phyloP scores from a whole-genome alignment of 352 stramenopile species.

The Phytophthora rubi region DNA sequence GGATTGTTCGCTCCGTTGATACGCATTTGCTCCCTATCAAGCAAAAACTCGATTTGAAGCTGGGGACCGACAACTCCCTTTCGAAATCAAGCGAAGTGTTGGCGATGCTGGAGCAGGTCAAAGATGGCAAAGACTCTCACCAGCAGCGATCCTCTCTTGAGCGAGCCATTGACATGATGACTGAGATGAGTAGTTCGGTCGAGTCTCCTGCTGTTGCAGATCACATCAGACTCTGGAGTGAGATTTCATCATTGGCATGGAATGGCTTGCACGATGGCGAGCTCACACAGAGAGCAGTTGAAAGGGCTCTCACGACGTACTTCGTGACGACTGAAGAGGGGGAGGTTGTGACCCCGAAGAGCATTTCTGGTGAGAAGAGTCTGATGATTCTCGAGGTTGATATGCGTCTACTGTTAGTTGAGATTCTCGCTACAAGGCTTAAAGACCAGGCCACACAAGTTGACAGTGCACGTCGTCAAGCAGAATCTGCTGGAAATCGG shows the following conservation, averaged over 20 bases:
- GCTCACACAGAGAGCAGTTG: conserved; percentile 36
- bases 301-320: conserved; percentile 43
- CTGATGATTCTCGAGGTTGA: conserved; percentile 64
- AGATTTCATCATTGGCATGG: conserved; percentile 55
- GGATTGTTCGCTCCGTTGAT: conserved; percentile 55
- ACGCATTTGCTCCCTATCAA: conserved; percentile 73
- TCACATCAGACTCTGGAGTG: conserved; percentile 52
- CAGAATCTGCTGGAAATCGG: conserved; percentile 11
- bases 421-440: conserved; percentile 51
- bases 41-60: conserved; percentile 66
- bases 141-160: conserved; percentile 35
- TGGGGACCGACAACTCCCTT: conserved; percentile 53
- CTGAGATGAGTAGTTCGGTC: conserved; percentile 6
- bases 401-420: conserved; percentile 52
- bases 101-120: conserved; percentile 74
- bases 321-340: conserved; percentile 37
- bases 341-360: conserved; percentile 13
- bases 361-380: conserved; percentile 50
- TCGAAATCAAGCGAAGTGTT: conserved; percentile 53
- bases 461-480: conserved; percentile 16
- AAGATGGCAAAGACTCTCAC: conserved; percentile 61
- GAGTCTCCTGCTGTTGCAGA: conserved; percentile 8
- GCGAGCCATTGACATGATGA: conserved; percentile 35
- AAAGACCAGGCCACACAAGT: conserved; percentile 34
- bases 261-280: conserved; percentile 43